Base-by-base conservation (phyloP, 2,329 filamentous ascomycete genomes). In the Nemania sp. region DNA sequence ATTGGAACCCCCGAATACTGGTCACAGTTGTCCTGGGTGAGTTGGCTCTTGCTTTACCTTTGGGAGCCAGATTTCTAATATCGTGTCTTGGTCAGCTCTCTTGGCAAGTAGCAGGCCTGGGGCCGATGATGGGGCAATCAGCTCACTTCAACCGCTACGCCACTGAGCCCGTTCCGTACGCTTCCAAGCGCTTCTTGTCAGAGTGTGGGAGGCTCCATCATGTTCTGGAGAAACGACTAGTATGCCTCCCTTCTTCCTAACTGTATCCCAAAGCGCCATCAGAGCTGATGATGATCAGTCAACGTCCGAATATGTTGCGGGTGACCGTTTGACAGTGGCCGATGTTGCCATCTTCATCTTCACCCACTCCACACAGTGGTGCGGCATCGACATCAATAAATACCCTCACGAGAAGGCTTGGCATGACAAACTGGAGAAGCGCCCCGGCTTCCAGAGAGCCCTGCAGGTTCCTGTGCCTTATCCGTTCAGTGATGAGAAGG, bases 1-100 rank as follows among this genome's bases (percentile, higher is more conserved):
- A 5, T 58, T 13, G 66, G 61, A n/a, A 69, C 67, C 5, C 51
- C 53, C 5, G 67, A 61, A 40, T 71, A 71, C 53, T 71, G 64
- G 65, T 54, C 57, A 12, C 65, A 68, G 62, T 35, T 68, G 34
- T 69, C 64, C 25, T 70, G 69, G 68, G 68, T 68, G 63, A 59
- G 63, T 55, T 25, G 42, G 12, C 34, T 45, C n/a, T n/a, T n/a
- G n/a, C n/a, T n/a, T n/a, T 6, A 25, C 35, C 9, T 52, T 20
- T n/a, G 37, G 21, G 18, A 17, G 2, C 18, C 12, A 9, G 18
- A n/a, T n/a, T n/a, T n/a, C 42, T 48, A 35, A 40, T 20, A 34
- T 25, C 40, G 58, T 12, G 45, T 3, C 18, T 61, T 35, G 21
- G 5, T n/a, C 40, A 69, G 66, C 63, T 70, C 7, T 70, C 64